Base-by-base conservation (phyloP, 305 asterid genomes). In the Fraxinus floribunda region DNA sequence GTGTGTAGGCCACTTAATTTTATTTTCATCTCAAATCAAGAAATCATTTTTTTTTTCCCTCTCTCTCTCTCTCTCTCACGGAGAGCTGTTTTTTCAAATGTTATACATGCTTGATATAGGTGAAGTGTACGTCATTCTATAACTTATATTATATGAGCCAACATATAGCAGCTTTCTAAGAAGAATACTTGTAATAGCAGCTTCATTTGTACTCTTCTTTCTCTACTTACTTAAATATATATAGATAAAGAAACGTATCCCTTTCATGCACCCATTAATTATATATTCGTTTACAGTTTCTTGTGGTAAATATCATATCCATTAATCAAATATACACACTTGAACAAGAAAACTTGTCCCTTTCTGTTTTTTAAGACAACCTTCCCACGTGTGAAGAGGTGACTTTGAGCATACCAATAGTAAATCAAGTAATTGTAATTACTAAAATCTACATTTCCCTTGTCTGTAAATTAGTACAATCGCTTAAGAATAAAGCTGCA, bases 121-220 rank as follows among this genome's bases (percentile, higher is more conserved):
- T 94, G 87, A 90, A 90, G 97, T 93, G 91, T 89, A 86, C 90
- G 94, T 88, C 80, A 90, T 84, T 79, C 87, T 88, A 77, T 81
- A 84, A 77, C 72, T 55, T 86, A 74, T 81, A 66, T 64, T 81
- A 22, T 76, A 39, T 13, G 11, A 68, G 39, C 20, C 75, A 24
- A 66, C 74, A 66, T 26, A 10, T 22, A 39, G 29, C 60, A 8
- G 74, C 77, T 75, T 77, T 44, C 60, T 15, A 16, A 49, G 60
- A 49, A 49, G 60, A 15, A 15, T 49, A 7, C 60, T 44, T 29
- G 18, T 20, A 3, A 13, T 8, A 38, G n/a, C 80, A 77, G 86
- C 89, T 84, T 87, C 88, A 78, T 52, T 64, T 32, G 20, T 74
- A 87, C 83, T 30, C 72, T 68, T 49, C 86, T 74, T 73, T 52